Evolutionary conservation across 192 early-diverging fungal species (phyloP).

Genomic region (Coemansia sp.): DNA sequence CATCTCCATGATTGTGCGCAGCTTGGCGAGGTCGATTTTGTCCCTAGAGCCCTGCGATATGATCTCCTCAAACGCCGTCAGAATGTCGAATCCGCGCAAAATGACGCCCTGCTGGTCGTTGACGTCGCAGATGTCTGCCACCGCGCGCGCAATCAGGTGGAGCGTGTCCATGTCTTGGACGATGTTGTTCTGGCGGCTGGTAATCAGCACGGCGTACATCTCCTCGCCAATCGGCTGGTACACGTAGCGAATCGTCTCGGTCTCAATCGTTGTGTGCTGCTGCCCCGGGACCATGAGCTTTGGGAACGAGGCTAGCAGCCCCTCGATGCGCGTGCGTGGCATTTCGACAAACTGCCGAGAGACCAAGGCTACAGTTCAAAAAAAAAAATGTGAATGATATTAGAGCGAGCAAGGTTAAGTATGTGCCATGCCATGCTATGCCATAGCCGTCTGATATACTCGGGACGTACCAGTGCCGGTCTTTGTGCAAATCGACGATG

Average conservation of each 20-base stretch:
- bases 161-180: constrained; percentile 98
- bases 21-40: constrained; percentile 87
- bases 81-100: constrained; percentile 84
- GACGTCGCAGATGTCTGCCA: constrained; percentile 87
- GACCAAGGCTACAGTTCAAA: constrained; percentile 65
- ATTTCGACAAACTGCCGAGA: constrained; percentile 98
- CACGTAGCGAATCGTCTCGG: constrained; percentile 95
- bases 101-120: constrained; percentile 87
- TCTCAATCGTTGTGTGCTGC: constrained; percentile 98
- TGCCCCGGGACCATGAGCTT: constrained; percentile 88
- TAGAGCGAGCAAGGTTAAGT: neutral
- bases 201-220: constrained; percentile 95
- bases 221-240: constrained; percentile 96
- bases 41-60: constrained; percentile 91
- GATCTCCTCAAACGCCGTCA: constrained; percentile 96
- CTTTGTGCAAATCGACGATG: constrained; percentile 91
- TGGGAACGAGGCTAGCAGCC: constrained; percentile 94
- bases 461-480: constrained; percentile 82
- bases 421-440: neutral
- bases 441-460: too few species aligned
- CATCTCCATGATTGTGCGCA: constrained; percentile 96
- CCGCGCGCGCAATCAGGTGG: constrained; percentile 91
- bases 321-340: constrained; percentile 96
- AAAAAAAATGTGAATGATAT: neutral
- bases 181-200: constrained; percentile 96